Conservation (phyloP, 2,329 filamentous ascomycete species). For the Cladophialophora bantiana region DNA sequence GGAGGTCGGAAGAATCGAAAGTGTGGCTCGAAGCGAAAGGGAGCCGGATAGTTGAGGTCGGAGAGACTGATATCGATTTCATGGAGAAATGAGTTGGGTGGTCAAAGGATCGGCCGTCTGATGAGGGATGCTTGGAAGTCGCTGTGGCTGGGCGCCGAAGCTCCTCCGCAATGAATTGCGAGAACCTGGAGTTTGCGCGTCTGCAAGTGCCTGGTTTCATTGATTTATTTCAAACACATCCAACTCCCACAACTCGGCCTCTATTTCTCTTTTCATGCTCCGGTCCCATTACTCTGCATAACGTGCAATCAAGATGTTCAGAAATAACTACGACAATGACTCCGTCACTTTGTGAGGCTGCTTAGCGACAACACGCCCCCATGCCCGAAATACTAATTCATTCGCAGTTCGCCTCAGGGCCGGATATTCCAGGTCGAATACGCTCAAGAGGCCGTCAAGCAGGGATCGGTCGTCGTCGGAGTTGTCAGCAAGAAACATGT, state of each 20-base stretch:
- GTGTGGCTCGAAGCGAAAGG: conserved; percentile 4
- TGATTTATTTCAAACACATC: conserved; percentile 11
- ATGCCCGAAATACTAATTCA: conserved; percentile 19
- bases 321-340: conserved; percentile 99
- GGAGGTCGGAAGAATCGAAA: background rate
- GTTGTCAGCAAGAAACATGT: conserved; percentile 98
- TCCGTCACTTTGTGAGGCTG: conserved; percentile 91
- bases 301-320: conserved; percentile 75
- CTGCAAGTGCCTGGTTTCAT: conserved; percentile 27
- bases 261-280: conserved; percentile 10
- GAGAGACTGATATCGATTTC: background rate
- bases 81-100: conserved; percentile 1
- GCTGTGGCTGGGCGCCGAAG: conserved; percentile 19
- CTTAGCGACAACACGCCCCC: conserved; percentile 20
- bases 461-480: conserved; percentile 96
- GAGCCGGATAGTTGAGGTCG: background rate
- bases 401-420: conserved; percentile 88
- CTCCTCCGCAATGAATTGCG: conserved; percentile 20
- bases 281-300: conserved; percentile 9
- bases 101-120: background rate
- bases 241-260: conserved; percentile 16
- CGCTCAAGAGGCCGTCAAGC: conserved; percentile 97
- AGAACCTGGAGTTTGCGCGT: conserved; percentile 26
- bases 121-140: conserved; percentile 2
- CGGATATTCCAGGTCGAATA: conserved; percentile 99